phyloP scores from a whole-genome alignment of 2,329 filamentous ascomycete species.

The Pyrenophora seminiperda region DNA sequence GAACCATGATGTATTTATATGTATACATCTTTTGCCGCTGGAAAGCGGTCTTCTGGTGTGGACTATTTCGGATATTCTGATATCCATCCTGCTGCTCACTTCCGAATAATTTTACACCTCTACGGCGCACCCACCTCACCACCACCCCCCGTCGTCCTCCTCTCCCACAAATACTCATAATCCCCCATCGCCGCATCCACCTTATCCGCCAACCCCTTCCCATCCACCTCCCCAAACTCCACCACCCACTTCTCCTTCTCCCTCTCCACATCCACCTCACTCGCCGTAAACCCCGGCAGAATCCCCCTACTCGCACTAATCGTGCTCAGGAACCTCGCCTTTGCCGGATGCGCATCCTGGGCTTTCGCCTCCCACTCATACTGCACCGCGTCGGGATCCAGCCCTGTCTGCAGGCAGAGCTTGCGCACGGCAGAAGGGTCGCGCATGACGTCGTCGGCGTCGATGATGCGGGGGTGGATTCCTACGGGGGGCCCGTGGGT shows the following conservation, averaged over 20 bases:
- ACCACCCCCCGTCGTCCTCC: background rate
- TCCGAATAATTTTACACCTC: background rate
- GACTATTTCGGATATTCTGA: too few species aligned
- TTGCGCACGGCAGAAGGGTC: conserved; percentile 11
- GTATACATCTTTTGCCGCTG: too few species aligned
- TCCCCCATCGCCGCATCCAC: conserved; percentile 17
- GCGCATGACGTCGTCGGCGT: conserved; percentile 26
- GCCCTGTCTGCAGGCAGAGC: conserved; percentile 12
- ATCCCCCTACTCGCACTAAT: conserved; percentile 15
- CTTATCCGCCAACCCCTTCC: conserved; percentile 4
- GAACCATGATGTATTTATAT: too few species aligned
- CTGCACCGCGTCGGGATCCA: conserved; percentile 17
- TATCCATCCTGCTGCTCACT: too few species aligned
- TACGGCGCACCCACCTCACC: background rate
- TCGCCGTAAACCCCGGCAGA: conserved; percentile 13
- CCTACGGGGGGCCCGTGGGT: background rate
- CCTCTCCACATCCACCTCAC: conserved; percentile 5
- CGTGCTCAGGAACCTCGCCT: conserved; percentile 13
- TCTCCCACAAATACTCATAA: conserved; percentile 17
- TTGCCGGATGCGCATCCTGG: conserved; percentile 7
- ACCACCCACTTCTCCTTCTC: conserved; percentile 21
- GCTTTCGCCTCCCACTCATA: conserved; percentile 21
- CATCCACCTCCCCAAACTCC: conserved; percentile 17
- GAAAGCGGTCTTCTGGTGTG: too few species aligned
- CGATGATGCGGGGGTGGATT: conserved; percentile 12